These are phyloP conservation scores for Caryopteris hybrid DNA, from an alignment of 305 asterid species.

Conservation along the genomic window DNA sequence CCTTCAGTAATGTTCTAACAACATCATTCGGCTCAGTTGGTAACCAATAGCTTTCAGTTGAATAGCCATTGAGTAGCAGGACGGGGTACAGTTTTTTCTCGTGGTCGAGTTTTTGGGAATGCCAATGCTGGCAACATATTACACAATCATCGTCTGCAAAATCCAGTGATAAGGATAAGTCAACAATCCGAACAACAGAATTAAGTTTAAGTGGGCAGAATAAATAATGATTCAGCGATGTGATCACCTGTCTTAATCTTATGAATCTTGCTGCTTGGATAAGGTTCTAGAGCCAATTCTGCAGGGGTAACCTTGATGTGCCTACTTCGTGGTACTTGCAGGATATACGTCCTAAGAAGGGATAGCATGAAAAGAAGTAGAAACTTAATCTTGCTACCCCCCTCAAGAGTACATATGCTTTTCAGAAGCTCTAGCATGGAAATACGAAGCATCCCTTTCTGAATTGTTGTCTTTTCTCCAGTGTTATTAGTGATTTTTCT, in stretches of 20 bases:
- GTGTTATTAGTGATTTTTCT: constrained; percentile 22
- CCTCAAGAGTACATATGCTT: constrained; percentile 24
- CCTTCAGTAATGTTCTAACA: constrained; percentile 39
- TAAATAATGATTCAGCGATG: not conserved
- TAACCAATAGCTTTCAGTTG: constrained; percentile 44
- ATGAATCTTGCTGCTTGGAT: constrained; percentile 31
- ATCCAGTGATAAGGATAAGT: no score
- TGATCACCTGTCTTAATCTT: constrained; percentile 40
- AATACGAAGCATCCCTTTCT: constrained; percentile 40
- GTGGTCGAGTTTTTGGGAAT: constrained; percentile 4
- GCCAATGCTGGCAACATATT: constrained; percentile 41
- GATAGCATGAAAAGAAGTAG: constrained; percentile 26
- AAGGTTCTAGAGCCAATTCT: constrained; percentile 20
- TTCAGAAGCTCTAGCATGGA: constrained; percentile 39
- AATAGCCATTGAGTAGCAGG: constrained; percentile 48
- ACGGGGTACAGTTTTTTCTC: constrained; percentile 26
- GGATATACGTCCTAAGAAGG: constrained; percentile 39
- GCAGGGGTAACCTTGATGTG: constrained; percentile 9
- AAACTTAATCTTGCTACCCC: constrained; percentile 28
- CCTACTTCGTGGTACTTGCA: constrained; percentile 35
- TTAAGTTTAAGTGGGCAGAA: no score
- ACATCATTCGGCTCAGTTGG: constrained; percentile 49
- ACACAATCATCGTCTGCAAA: constrained; percentile 38
- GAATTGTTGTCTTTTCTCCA: constrained; percentile 12
- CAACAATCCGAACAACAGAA: no score